These are phyloP conservation scores for Arthrinium puccinioides DNA, from an alignment of 2,329 filamentous ascomycete genomes.

Conservation along the genomic window DNA sequence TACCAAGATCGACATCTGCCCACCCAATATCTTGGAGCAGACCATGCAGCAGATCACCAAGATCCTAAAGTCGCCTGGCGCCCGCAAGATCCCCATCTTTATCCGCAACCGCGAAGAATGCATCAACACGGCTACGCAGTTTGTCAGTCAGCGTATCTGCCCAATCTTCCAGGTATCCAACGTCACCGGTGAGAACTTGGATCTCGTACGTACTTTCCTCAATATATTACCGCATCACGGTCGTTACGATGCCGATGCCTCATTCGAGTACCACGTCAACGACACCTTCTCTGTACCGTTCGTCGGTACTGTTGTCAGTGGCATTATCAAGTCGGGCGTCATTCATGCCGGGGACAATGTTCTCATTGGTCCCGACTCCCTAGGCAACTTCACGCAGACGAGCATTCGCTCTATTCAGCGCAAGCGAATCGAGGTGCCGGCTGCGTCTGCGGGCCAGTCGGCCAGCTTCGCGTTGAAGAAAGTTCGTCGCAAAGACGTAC, in stretches of 20 bases:
- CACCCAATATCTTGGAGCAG: slow-evolving; percentile 88
- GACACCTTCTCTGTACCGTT: slow-evolving; percentile 98
- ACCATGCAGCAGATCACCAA: slow-evolving; percentile 87
- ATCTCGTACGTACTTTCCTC: slow-evolving; percentile 84
- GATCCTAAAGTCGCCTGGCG: slow-evolving; percentile 89
- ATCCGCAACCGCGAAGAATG: slow-evolving; percentile 88
- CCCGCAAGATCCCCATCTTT: slow-evolving; percentile 91
- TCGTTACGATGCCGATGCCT: slow-evolving; percentile 78
- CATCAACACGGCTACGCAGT: slow-evolving; percentile 91
- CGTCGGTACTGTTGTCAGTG: slow-evolving; percentile 91
- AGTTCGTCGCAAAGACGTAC: slow-evolving; percentile 81
- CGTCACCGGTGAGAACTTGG: slow-evolving; percentile 85
- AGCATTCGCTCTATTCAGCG: slow-evolving; percentile 89
- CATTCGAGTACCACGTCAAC: slow-evolving; percentile 93
- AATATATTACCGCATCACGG: slow-evolving; percentile 95
- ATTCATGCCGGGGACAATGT: slow-evolving; percentile 87
- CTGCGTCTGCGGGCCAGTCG: slow-evolving; percentile 84
- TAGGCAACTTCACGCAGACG: slow-evolving; percentile 84
- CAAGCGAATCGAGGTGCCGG: slow-evolving; percentile 83
- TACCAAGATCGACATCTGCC: slow-evolving; percentile 98
- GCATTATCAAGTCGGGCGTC: slow-evolving; percentile 81
- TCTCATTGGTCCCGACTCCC: slow-evolving; percentile 79
- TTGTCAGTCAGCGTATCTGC: slow-evolving; percentile 90
- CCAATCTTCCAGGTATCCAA: slow-evolving; percentile 98
- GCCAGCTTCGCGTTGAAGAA: slow-evolving; percentile 87